Evolutionary conservation across 1,139 yeast genomes (phyloP), one percentile per base, ranked within the genome.

Genomic region (Sugiyamaella japonica): DNA sequence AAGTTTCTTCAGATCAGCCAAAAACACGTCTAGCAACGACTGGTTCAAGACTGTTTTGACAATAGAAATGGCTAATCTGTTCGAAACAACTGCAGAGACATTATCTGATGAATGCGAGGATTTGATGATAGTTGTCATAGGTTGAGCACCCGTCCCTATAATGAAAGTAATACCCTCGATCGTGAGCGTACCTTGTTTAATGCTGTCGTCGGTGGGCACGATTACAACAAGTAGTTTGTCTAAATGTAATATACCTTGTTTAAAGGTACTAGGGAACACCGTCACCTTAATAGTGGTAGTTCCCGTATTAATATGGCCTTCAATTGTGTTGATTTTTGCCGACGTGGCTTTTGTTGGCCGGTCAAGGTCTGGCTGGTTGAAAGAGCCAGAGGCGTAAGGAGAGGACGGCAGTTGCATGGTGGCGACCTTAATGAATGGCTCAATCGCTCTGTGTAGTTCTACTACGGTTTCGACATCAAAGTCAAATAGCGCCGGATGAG

Each of bases 201-300:
- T 31, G 16, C 16, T 40, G 17, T 29, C 39, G 17, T 38, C 28
- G 7, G 20, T 16, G 15, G 36, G 36, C 2, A 12, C 16, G 15
- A 47, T 47, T 5, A 36, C 37, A 17, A 48, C 9, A 4, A 37
- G 44, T 1, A 52, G 43, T 23, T 42, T 51, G 15, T 55, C 40
- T 15, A 55, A 42, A 2, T 45, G 16, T 20, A 55, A 16, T 23
- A 20, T 41, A 23, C 54, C 52, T 6, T 49, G 29, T 8, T 60
- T 61, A 23, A 65, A 50, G 20, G 59, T 58, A 16, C 63, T 41
- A 1, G 69, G 69, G 37, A 59, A 56, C 2, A 64, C 42, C 4
- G 59, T 51, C 10, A 54, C 34, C n/a, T 53, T 41, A 2, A 63
- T 20, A 4, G 46, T 31, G 23, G 56, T 48, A n/a, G 49, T n/a